Conservation (phyloP, 768 basidiomycete genomes). For the Chalciporus piperatus region DNA sequence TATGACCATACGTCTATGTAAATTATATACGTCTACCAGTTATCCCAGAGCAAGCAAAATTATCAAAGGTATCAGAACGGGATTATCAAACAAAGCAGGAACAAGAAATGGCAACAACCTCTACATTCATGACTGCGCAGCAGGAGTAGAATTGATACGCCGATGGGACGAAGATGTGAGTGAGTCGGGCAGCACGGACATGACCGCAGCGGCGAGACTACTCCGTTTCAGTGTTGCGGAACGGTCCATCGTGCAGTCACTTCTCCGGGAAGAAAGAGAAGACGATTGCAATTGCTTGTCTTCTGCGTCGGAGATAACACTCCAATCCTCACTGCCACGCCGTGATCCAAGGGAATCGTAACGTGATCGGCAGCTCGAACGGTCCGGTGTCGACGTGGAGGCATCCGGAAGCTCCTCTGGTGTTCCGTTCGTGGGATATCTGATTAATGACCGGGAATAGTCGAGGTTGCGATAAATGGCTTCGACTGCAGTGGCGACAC, state of each 20-base stretch:
- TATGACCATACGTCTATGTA: constrained; percentile 21
- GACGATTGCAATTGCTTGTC: constrained; percentile 52
- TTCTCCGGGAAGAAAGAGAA: constrained; percentile 49
- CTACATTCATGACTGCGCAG: constrained; percentile 19
- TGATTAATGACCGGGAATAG: constrained; percentile 86
- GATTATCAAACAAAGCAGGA: constrained; percentile 4
- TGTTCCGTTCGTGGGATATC: constrained; percentile 39
- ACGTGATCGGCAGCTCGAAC: constrained; percentile 42
- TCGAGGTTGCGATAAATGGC: constrained; percentile 95
- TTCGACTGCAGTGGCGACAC: constrained; percentile 91
- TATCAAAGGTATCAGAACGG: constrained; percentile 3
- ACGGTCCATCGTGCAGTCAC: constrained; percentile 35
- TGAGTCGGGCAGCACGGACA: constrained; percentile 60
- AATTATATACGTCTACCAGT: constrained; percentile 15
- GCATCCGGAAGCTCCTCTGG: constrained; percentile 32
- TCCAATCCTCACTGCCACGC: constrained; percentile 79
- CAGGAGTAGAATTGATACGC: constrained; percentile 37
- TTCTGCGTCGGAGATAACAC: constrained; percentile 78
- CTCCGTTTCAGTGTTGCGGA: constrained; percentile 52
- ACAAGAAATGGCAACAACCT: neutral
- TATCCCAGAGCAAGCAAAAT: neutral
- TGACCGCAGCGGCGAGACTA: constrained; percentile 58
- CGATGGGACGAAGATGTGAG: constrained; percentile 42
- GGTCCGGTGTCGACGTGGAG: constrained; percentile 25
- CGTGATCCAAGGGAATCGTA: constrained; percentile 57